Conservation (phyloP, 176 grass and related monocot genomes). For the Musa troglodytarum region DNA sequence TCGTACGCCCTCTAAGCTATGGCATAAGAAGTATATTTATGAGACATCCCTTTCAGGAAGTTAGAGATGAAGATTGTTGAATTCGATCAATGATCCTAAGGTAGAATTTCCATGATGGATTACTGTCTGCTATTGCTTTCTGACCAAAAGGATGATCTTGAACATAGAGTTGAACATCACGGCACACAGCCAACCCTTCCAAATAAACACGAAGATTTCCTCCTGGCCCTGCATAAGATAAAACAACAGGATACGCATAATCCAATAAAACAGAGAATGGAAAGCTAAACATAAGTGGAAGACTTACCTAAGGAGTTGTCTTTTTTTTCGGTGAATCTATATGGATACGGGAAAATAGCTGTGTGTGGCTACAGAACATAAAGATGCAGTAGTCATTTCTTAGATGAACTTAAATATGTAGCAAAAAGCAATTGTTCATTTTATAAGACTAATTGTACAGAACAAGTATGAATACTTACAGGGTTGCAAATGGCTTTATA, state of each 20-base stretch:
- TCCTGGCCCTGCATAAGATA: constrained; percentile 44
- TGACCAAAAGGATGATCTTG: constrained; percentile 74
- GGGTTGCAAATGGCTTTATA: constrained; percentile 86
- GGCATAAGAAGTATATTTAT: background rate
- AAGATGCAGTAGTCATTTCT: background rate
- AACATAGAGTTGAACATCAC: constrained; percentile 56
- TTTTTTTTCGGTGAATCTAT: constrained; percentile 36
- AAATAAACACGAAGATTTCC: constrained; percentile 86
- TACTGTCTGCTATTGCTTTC: constrained; percentile 52
- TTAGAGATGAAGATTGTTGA: constrained; percentile 24
- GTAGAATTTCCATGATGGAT: constrained; percentile 81
- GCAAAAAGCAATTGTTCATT: background rate
- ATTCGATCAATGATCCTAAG: constrained; percentile 41
- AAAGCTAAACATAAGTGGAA: constrained; percentile 6
- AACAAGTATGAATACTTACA: constrained; percentile 37
- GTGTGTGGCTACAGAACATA: constrained; percentile 48
- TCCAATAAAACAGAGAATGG: background rate
- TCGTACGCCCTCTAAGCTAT: background rate
- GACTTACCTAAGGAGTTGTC: constrained; percentile 72
- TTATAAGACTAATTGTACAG: background rate
- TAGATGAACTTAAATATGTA: background rate
- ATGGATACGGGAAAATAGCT: constrained; percentile 63
- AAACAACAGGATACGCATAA: constrained; percentile 1
- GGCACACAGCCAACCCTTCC: constrained; percentile 43
- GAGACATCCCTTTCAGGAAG: background rate